These are phyloP conservation scores for Ambrosia artemisiifolia DNA, from an alignment of 129 eudicot species.

Conservation along the genomic window DNA sequence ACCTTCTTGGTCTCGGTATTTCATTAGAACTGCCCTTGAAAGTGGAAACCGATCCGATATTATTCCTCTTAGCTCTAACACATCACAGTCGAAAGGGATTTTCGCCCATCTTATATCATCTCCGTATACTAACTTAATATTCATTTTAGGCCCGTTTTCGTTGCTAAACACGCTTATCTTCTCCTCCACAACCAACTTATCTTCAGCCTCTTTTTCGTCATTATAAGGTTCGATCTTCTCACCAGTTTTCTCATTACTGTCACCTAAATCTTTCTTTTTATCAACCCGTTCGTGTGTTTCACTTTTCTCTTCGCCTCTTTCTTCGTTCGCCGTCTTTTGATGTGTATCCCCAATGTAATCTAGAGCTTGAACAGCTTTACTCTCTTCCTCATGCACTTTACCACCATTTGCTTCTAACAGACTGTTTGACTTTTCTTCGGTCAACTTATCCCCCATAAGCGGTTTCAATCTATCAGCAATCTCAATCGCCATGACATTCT, in stretches of 20 bases:
- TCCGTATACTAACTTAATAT: constrained; percentile 72
- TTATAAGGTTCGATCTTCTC: constrained; percentile 11
- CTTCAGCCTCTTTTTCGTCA: constrained; percentile 57
- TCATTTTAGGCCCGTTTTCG: constrained; percentile 41
- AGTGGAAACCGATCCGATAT: constrained; percentile 58
- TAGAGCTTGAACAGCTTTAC: constrained; percentile 36
- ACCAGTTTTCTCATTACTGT: constrained; percentile 5
- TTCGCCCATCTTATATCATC: constrained; percentile 94
- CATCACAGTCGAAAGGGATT: constrained; percentile 58
- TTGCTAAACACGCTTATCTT: constrained; percentile 29
- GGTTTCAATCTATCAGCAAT: constrained; percentile 54
- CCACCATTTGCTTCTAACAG: background rate
- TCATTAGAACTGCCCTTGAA: constrained; percentile 62
- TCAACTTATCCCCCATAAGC: constrained; percentile 22
- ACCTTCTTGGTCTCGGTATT: constrained; percentile 88
- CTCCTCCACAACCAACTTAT: constrained; percentile 87
- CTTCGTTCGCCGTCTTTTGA: constrained; percentile 1
- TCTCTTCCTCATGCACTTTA: constrained; percentile 16
- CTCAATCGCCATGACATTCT: constrained; percentile 78
- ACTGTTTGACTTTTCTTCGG: constrained; percentile 21
- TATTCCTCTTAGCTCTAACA: constrained; percentile 60
- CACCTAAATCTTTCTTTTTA: constrained; percentile 17
- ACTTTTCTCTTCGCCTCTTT: constrained; percentile 13
- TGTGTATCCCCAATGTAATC: background rate
- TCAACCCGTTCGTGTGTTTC: background rate